A percentile compares a stretch with the other conserved stretches of the same genome.
Evolutionary conservation across 345 rosid species (phyloP).

Genomic region (Salix viminalis): DNA sequence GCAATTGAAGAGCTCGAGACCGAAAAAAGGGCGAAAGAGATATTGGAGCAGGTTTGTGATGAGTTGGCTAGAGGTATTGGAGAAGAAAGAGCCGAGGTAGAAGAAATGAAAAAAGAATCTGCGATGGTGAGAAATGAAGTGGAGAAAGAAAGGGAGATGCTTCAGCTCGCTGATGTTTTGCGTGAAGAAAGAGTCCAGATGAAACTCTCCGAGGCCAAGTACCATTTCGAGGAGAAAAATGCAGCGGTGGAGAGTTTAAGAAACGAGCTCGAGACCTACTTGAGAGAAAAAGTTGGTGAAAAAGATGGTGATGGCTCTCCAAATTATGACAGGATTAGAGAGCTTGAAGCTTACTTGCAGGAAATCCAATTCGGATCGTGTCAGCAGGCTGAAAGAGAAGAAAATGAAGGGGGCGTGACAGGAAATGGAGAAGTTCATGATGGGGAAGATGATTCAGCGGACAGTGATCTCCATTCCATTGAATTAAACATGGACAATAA

Average conservation of each 20-base stretch:
- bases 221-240: conserved; percentile 84
- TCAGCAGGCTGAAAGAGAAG: conserved; percentile 16
- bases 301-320: conserved; percentile 38
- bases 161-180: conserved; percentile 81
- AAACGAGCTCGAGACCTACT: conserved; percentile 57
- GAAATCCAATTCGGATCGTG: conserved; percentile 23
- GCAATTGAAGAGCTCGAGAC: conserved; percentile 53
- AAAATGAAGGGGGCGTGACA: conserved; percentile 13
- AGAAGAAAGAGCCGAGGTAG: conserved; percentile 58
- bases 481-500: conserved; percentile 79
- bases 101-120: conserved; percentile 55
- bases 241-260: conserved; percentile 65
- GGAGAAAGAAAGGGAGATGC: conserved; percentile 94
- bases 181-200: conserved; percentile 96
- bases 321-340: conserved; percentile 38
- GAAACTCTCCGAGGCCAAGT: conserved; percentile 85
- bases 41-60: conserved; percentile 80
- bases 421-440: conserved; percentile 36
- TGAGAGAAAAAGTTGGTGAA: conserved; percentile 28
- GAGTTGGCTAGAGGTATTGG: conserved; percentile 77
- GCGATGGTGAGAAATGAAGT: conserved; percentile 65
- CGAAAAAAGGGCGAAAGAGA: conserved; percentile 82
- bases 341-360: conserved; percentile 53
- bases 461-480: conserved; percentile 87
- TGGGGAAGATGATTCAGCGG: conserved; percentile 53